These are phyloP conservation scores for Geosmithia putterillii DNA, from an alignment of 2,329 filamentous ascomycete species.

Conservation along the genomic window DNA sequence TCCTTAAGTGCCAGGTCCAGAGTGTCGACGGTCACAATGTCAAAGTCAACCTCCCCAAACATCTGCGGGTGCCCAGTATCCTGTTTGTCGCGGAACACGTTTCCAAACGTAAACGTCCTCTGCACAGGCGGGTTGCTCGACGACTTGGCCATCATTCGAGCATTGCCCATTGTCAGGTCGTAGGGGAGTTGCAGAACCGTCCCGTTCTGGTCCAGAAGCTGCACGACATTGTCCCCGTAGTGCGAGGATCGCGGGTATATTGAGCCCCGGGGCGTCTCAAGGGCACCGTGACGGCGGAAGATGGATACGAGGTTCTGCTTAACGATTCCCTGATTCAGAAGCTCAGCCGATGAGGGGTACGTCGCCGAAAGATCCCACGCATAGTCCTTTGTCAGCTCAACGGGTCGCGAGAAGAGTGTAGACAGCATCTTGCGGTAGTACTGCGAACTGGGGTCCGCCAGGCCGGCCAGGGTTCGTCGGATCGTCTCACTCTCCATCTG, in stretches of 20 bases:
- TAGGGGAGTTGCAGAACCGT: slow-evolving; percentile 91
- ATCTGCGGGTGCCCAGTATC: slow-evolving; percentile 72
- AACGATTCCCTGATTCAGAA: slow-evolving; percentile 61
- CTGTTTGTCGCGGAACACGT: slow-evolving; percentile 69
- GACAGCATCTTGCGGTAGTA: slow-evolving; percentile 84
- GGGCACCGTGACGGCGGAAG: slow-evolving; percentile 80
- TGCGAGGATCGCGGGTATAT: slow-evolving; percentile 75
- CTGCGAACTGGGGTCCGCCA: slow-evolving; percentile 72
- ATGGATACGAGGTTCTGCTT: slow-evolving; percentile 64
- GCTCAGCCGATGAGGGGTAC: slow-evolving; percentile 41
- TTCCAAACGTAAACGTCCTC: slow-evolving; percentile 77
- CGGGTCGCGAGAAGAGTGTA: slow-evolving; percentile 66
- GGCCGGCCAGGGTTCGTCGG: slow-evolving; percentile 64
- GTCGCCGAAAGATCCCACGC: slow-evolving; percentile 60
- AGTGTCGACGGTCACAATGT: slow-evolving; percentile 77
- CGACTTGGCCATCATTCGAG: slow-evolving; percentile 67
- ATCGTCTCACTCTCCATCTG: slow-evolving; percentile 91
- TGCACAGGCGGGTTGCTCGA: slow-evolving; percentile 48
- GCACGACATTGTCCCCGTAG: slow-evolving; percentile 62
- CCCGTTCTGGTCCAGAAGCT: slow-evolving; percentile 70
- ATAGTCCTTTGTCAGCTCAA: slow-evolving; percentile 70
- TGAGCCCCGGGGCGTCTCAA: slow-evolving; percentile 62
- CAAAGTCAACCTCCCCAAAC: slow-evolving; percentile 88
- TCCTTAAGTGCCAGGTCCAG: slow-evolving; percentile 80
- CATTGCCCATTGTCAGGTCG: slow-evolving; percentile 82